Evolutionary conservation across 202 grass and related monocot species (phyloP), one percentile per base, ranked within the genome.

Genomic region (Bolboschoenoplectus hybrid): DNA sequence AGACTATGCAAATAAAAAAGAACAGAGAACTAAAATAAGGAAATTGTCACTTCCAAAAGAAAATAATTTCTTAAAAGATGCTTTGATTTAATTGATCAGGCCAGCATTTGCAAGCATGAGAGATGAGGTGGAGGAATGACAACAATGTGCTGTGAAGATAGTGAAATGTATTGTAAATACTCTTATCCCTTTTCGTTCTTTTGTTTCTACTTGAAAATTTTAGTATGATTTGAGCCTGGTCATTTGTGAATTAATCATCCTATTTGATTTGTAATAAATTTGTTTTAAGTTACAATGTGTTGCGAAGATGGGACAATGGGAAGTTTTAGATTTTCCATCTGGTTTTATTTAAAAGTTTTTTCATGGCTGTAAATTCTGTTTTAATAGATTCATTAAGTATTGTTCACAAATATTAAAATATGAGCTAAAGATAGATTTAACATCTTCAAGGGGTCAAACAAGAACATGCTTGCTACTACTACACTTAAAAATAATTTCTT

Each of bases 161-260:
- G 13, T n/a, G 26, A 13, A 69, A 17, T 69, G 67, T 17, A 14
- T 44, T 43, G 26, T 6, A 38, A 69, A 43, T 69, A 44, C 4
- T 69, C 1, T 6, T 6, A 68, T 68, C 38, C 66, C 1, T 12
- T 69, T 69, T 69, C 43, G 7, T 64, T 65, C 11, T 16, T 68
- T 68, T 69, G 5, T 7, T 44, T 44, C 9, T 43, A 3, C 14
- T 4, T 43, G 0, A 40, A 69, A 17, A 43, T n/a, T n/a, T 17
- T 44, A 69, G 67, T n/a, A n/a, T 44, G 67, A 69, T 69, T 40
- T 41, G 36, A 69, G 39, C 39, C 13, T 69, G 39, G 5, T 69
- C 39, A 69, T 69, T n/a, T 69, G 67, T 44, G 17, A 69, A 69
- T 69, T 45, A 70, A 17, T 70, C 16, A 45, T 70, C 14, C 14